Conservation (phyloP, 345 rosid genomes). For the Gossypium thurberi region DNA sequence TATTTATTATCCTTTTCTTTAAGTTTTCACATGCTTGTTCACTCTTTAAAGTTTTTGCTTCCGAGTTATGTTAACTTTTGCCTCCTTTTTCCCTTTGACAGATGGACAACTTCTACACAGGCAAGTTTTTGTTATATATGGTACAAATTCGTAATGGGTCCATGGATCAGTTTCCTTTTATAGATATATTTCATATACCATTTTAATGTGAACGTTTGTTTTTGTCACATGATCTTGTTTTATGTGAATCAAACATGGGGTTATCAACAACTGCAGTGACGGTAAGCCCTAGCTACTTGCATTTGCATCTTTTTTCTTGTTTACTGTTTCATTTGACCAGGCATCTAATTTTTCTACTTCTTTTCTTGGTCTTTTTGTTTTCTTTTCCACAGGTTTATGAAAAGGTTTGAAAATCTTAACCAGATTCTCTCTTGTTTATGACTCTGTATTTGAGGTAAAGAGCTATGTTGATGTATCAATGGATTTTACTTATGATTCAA, state of each 20-base stretch:
- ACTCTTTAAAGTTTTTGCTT: background rate
- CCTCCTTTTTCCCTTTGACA: conserved; percentile 31
- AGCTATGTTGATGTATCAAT: conserved; percentile 13
- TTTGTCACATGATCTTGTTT: conserved; percentile 20
- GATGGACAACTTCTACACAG: conserved; percentile 99
- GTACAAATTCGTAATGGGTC: background rate
- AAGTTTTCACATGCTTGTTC: background rate
- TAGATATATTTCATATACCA: conserved; percentile 3
- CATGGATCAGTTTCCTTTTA: background rate
- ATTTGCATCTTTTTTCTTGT: background rate
- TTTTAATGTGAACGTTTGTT: conserved; percentile 15
- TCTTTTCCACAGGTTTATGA: conserved; percentile 68
- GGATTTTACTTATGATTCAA: conserved; percentile 5
- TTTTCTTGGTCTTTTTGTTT: conserved; percentile 21
- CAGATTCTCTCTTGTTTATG: background rate
- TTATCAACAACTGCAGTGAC: conserved; percentile 56
- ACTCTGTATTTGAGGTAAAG: conserved; percentile 1
- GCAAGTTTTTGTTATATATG: conserved; percentile 35
- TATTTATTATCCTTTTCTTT: background rate
- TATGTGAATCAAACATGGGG: conserved; percentile 24
- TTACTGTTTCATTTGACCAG: conserved; percentile 7
- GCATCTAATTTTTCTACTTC: conserved; percentile 21
- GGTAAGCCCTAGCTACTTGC: conserved; percentile 37
- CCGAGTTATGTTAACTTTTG: conserved; percentile 14
- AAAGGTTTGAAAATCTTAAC: conserved; percentile 53